A percentile compares a stretch with the other conserved stretches of the same genome.
Evolutionary conservation across 2,329 filamentous ascomycete genomes (phyloP).

Genomic region (Neopestalotiopsis sp.): DNA sequence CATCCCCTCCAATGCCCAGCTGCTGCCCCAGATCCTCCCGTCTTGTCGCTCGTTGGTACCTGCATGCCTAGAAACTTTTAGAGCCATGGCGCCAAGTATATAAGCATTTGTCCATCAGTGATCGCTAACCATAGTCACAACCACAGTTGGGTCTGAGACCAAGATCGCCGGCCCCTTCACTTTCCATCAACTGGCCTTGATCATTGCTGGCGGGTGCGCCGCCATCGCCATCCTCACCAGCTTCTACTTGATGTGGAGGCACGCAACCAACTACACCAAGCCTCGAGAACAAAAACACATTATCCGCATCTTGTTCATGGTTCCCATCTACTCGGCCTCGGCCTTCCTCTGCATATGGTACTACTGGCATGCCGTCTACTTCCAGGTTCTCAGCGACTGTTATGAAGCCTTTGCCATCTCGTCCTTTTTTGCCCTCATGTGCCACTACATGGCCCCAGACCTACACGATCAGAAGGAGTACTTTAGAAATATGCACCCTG

Average conservation of each 20-base stretch:
- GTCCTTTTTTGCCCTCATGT: slow-evolving; percentile 84
- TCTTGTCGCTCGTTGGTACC: slow-evolving; percentile 21
- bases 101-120: not conserved
- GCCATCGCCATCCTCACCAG: slow-evolving; percentile 58
- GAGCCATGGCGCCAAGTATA: slow-evolving; percentile 28
- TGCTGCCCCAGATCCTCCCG: slow-evolving; percentile 18
- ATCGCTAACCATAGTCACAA: slow-evolving; percentile 31
- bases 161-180: slow-evolving; percentile 53
- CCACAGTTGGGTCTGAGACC: slow-evolving; percentile 52
- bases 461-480: slow-evolving; percentile 83
- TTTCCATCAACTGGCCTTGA: slow-evolving; percentile 60
- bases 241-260: slow-evolving; percentile 62
- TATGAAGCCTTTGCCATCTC: slow-evolving; percentile 91
- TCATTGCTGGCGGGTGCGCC: slow-evolving; percentile 55
- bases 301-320: slow-evolving; percentile 88
- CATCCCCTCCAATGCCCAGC: not conserved
- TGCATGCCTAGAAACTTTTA: slow-evolving; percentile 26
- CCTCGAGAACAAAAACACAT: slow-evolving; percentile 70
- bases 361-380: slow-evolving; percentile 82
- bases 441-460: slow-evolving; percentile 78
- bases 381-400: slow-evolving; percentile 79
- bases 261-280: slow-evolving; percentile 66
- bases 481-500: slow-evolving; percentile 71
- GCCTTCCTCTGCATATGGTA: slow-evolving; percentile 76
- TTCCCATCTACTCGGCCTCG: slow-evolving; percentile 79